These are phyloP conservation scores for Secale cereale DNA, from an alignment of 176 grass and related monocot species.

Conservation along the genomic window DNA sequence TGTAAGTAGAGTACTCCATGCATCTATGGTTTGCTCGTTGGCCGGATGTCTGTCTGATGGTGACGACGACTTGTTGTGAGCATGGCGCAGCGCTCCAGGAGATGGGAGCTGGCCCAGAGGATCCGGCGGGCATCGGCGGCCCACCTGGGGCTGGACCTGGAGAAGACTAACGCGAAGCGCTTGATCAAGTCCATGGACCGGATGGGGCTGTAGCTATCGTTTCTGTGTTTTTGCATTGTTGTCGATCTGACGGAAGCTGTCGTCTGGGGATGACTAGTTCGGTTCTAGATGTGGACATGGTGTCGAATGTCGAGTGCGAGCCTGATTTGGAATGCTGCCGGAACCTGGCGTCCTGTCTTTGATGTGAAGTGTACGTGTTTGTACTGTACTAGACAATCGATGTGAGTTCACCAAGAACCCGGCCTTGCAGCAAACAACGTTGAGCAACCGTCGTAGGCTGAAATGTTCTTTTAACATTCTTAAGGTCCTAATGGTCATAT, in stretches of 20 bases:
- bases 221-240: background rate
- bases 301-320: background rate
- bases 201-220: no score
- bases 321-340: background rate
- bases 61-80: background rate
- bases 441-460: no score
- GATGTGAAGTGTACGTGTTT: no score
- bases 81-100: background rate
- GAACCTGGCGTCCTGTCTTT: background rate
- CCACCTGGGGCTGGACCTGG: background rate
- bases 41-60: background rate
- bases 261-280: background rate
- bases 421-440: no score
- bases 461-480: background rate
- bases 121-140: slow-evolving; percentile 8
- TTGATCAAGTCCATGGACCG: background rate
- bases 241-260: background rate
- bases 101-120: slow-evolving; percentile 5
- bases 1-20: background rate
- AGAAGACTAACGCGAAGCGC: background rate
- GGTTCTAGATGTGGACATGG: background rate
- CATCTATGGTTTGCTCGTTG: background rate
- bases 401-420: no score
- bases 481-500: background rate
- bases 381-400: no score